Conservation (phyloP, 2,329 filamentous ascomycete genomes). For the Davidsoniella eucalypti region DNA sequence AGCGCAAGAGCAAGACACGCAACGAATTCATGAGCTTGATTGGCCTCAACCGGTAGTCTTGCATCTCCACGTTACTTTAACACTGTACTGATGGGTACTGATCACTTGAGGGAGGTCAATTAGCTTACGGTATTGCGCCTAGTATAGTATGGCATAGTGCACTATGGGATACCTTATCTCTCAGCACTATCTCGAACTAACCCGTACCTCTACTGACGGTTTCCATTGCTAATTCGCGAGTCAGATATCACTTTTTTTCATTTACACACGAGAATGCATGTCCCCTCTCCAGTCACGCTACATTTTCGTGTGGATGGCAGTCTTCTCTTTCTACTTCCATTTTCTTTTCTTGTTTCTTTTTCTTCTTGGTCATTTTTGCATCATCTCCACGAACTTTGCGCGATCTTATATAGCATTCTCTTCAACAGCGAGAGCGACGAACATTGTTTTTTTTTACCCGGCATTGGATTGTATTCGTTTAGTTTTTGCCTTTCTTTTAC, state of each 20-base stretch:
- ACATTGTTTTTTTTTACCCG: constrained; percentile 12
- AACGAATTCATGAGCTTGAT: constrained; percentile 86
- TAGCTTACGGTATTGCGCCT: no score
- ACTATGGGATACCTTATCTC: no score
- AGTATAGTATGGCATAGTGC: no score
- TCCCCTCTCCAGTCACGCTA: neutral
- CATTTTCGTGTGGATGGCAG: neutral
- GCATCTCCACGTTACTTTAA: no score
- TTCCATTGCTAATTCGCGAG: neutral
- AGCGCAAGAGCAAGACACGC: constrained; percentile 78
- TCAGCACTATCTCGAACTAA: no score
- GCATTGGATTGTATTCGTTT: constrained; percentile 3
- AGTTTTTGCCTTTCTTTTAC: neutral
- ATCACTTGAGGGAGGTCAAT: neutral
- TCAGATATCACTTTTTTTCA: neutral
- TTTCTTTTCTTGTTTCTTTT: constrained; percentile 2
- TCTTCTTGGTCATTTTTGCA: constrained; percentile 3
- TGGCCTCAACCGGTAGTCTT: constrained; percentile 34
- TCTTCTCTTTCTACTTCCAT: constrained; percentile 6
- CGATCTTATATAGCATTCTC: constrained; percentile 12
- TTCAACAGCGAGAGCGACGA: constrained; percentile 14
- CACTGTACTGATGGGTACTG: no score
- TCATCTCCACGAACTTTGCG: constrained; percentile 7
- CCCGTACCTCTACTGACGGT: no score
- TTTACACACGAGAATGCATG: neutral